Evolutionary conservation across 2,329 filamentous ascomycete genomes (phyloP), one percentile per base, ranked within the genome.

Genomic region (Fusarium verticillioides): DNA sequence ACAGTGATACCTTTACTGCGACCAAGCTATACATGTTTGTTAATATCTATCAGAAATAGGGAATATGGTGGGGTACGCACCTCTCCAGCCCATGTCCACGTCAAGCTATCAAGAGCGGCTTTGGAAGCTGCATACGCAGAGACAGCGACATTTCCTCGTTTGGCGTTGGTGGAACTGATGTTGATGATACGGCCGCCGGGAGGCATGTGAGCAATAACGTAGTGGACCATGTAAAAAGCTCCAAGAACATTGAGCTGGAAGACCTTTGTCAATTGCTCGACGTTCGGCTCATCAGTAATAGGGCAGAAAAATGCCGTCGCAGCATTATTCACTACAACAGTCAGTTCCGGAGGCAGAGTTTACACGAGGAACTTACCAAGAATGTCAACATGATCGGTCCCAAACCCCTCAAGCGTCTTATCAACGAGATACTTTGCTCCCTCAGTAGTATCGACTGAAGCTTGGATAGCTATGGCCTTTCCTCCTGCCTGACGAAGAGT

Each of bases 1-100:
- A 86, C 80, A 0, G 84, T 86, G 60, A 86, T 83, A 19, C 84
- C 83, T 44, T 79, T 78, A 26, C 77, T 80, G 0, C 75, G 70
- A 3, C 83, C 83, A 19, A 83, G 76, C 77, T 83, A 19, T 12
- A 4, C 26, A 16, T 1, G 1, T 3, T 43, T 28, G 9, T 9
- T 2, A 12, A 9, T 6, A 1, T 71, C 72, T 79, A 23, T 28
- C 12, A 19, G 1, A 12, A 28, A n/a, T 4, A 9, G 18, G 1
- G 9, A 12, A 13, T 1, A 16, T 26, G 2, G 1, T 5, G 7
- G 2, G 1, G 4, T 19, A 34, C 42, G 42, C 64, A 83, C 81
- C 72, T 84, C 82, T 4, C 66, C 70, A 2, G 83, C 80, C 77
- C 79, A 78, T 0, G 79, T 69, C 43, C 69, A 78, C 0, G 82